Evolutionary conservation across 139 green algal species (phyloP), one percentile per base, ranked within the genome.

Genomic region (Auxenochlorella pyrenoidosa): DNA sequence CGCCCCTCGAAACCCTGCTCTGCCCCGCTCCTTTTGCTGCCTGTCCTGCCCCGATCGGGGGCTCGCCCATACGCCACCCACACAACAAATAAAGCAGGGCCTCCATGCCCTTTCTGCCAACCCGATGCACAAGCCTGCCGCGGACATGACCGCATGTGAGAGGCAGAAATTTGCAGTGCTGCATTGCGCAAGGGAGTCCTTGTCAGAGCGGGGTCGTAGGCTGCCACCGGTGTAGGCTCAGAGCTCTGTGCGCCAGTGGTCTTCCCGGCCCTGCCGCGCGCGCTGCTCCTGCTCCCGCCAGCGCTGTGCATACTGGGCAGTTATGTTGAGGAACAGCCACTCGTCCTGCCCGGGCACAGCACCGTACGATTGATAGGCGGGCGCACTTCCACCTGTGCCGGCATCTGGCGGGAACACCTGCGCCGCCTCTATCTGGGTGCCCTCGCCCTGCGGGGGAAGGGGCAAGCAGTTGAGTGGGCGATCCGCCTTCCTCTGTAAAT

Each of bases 371-470:
- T 85, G 18, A 28, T 85, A 85, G 8, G 22, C 22, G 15, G 32
- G 28, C 28, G 66, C 41, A 30, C 30, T 19, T 19, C 60, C 41
- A 40, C 43, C 41, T 24, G 26, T 34, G 30, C 26, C 18, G 76
- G 10, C n/a, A n/a, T n/a, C 32, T 3, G 19, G 30, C 0, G 28
- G 21, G 41, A 60, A 63, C 40, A 43, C 80, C 26, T 34, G 43
- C 5, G 80, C 80, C 16, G 80, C 60, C 63, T 85, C 80, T 10
- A 85, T 85, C 80, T 85, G 80, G 0, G 80, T 85, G 80, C 80
- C 80, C 63, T 85, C 80, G 6, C 78, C 80, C 80, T 84, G 79
- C 58, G 51, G 21, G 1, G 73, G 8, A 32, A 40, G 36, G 73
- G 0, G 6, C 15, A 22, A 44, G 3, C 16, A 8, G 16, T 63